Conservation (phyloP, 139 green algal genomes). For the Closterium sp. region DNA sequence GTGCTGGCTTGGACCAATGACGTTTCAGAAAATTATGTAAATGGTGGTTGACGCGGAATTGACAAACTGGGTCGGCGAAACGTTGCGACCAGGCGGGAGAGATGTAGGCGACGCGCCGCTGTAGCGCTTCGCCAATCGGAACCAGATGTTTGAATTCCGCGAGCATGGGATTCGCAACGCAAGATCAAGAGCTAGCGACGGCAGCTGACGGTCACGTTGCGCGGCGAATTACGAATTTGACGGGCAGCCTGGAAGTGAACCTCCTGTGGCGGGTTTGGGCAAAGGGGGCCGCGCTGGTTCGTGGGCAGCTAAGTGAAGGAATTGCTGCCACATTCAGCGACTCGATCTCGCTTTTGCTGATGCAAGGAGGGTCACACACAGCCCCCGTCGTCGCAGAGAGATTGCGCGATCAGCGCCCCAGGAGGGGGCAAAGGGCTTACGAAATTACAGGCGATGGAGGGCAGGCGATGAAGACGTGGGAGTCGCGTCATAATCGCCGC, state of each 20-base stretch:
- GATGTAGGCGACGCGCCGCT: neutral
- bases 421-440: neutral
- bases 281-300: neutral
- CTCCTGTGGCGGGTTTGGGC: neutral
- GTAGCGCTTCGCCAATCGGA: neutral
- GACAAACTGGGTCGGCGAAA: neutral
- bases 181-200: neutral
- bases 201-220: neutral
- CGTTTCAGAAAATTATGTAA: neutral
- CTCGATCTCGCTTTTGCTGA: neutral
- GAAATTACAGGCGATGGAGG: neutral
- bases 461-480: neutral
- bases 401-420: neutral
- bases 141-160: neutral
- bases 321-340: neutral
- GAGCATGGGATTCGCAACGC: neutral
- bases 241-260: neutral
- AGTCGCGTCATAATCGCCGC: neutral
- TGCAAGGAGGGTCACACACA: neutral
- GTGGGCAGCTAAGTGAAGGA: neutral
- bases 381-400: neutral
- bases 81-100: neutral
- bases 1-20: neutral
- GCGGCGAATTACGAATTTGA: neutral
- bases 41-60: neutral